Evolutionary conservation across 2,329 filamentous ascomycete genomes (phyloP), one percentile per base, ranked within the genome.

Genomic region (Malbranchea zuffiana): DNA sequence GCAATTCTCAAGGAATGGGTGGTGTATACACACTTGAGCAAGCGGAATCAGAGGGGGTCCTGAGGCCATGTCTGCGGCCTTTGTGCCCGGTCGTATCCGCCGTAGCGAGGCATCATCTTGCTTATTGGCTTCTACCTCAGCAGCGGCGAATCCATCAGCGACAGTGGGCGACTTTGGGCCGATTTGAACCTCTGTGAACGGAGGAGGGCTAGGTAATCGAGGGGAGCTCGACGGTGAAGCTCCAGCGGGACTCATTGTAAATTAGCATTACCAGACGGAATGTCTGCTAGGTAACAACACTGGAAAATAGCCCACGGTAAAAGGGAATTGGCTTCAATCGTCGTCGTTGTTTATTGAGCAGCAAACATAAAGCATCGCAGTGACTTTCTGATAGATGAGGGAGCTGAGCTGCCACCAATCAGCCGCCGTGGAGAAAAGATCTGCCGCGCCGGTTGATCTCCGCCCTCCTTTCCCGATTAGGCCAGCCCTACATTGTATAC

Each of bases 171-270:
- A 90, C 51, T 78, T 78, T 39, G 82, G 80, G 5, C 77, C 81
- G 45, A 93, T 79, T 64, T 96, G 88, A 48, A 94, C 90, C 63
- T 98, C 90, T 44, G 88, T 85, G 40, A 92, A 80, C 21, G 90
- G 90, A 41, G 90, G 90, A 43, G 90, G 90, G 61, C 86, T 95
- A 42, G 90, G 90, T 35, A 98, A 77, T 56, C 90, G 82, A 46
- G 90, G 88, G 32, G 87, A 95, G 61, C 76, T 88, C 45, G 83
- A 80, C 40, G 64, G 61, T 42, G 64, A 67, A 44, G 59, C 58
- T 45, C 55, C 58, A 42, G 56, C 53, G 42, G 68, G 63, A 44
- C 66, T 54, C 63, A 67, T 67, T 42, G 41, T 54, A 46, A 21
- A 26, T 28, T 29, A 23, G 24, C 36, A 29, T 17, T n/a, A n/a